Percentiles rank a stretch among this genome's conserved stretches.
phyloP scores from a whole-genome alignment of 192 early-diverging fungal genomes.

The Backusella psychrophila region DNA sequence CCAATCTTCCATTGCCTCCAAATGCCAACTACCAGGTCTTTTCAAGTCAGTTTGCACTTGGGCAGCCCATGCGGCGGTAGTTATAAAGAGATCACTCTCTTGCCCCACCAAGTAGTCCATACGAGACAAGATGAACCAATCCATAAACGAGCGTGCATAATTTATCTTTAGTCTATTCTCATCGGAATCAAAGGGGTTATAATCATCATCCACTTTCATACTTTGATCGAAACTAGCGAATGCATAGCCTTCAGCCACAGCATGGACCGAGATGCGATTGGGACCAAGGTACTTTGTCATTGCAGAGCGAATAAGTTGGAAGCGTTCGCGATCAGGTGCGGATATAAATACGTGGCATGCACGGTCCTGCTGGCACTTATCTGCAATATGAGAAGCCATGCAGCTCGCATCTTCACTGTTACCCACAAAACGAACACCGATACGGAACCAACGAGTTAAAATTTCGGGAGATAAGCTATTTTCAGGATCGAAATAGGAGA shows the following conservation, averaged over 20 bases:
- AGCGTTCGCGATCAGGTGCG: not conserved
- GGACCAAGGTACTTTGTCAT: not conserved
- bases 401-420: not conserved
- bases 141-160: constrained; percentile 31
- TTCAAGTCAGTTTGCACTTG: constrained; percentile 23
- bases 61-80: constrained; percentile 34
- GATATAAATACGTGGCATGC: constrained; percentile 25
- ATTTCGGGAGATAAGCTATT: not conserved
- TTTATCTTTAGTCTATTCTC: constrained; percentile 11
- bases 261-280: constrained; percentile 4
- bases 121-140: constrained; percentile 32
- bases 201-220: not conserved
- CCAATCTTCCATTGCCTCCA: not conserved
- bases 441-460: constrained; percentile 14
- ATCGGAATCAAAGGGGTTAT: not conserved
- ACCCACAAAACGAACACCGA: constrained; percentile 7
- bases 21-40: not conserved
- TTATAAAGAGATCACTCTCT: constrained; percentile 14
- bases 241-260: constrained; percentile 6
- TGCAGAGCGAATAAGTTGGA: not conserved
- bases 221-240: not conserved
- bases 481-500: constrained; percentile 20
- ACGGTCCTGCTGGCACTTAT: not conserved
- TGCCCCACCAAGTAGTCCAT: constrained; percentile 31
- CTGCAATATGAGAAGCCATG: not conserved